A percentile compares a stretch with the other conserved stretches of the same genome.
These are phyloP conservation scores for Schizochytrium sp. DNA, from an alignment of 108 stramenopile species.

Conservation along the genomic window DNA sequence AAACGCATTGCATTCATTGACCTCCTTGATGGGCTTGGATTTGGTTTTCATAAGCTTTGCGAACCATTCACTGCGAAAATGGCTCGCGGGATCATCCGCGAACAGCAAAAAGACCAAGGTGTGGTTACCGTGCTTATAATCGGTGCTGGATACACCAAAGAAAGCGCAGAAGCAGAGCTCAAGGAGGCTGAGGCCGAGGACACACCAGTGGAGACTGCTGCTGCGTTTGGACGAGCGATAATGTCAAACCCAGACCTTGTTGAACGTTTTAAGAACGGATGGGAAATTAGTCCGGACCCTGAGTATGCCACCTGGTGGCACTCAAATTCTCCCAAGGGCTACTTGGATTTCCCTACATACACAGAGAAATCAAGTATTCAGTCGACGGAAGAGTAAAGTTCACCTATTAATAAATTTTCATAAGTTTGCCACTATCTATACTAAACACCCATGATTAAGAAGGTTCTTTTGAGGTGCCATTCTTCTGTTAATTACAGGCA, in stretches of 20 bases:
- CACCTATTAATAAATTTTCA: too few species aligned
- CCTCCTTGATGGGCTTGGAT: slow-evolving; percentile 83
- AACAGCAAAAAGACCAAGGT: slow-evolving; percentile 67
- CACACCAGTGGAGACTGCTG: neutral
- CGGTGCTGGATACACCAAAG: slow-evolving; percentile 80
- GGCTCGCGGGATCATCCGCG: slow-evolving; percentile 68
- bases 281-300: slow-evolving; percentile 73
- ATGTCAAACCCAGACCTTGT: slow-evolving; percentile 85
- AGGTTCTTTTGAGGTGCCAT: too few species aligned
- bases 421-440: too few species aligned
- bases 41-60: slow-evolving; percentile 78
- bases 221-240: slow-evolving; percentile 81
- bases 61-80: slow-evolving; percentile 69
- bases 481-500: too few species aligned
- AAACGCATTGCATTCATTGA: slow-evolving; percentile 78
- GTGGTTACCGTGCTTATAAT: slow-evolving; percentile 70
- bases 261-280: slow-evolving; percentile 76
- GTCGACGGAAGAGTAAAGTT: too few species aligned
- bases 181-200: neutral
- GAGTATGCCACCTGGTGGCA: slow-evolving; percentile 71
- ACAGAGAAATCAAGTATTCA: neutral
- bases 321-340: slow-evolving; percentile 74
- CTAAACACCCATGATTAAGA: too few species aligned
- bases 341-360: slow-evolving; percentile 79
- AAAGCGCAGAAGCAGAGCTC: slow-evolving; percentile 72